Percentiles rank a stretch among this genome's conserved stretches.
Conservation (phyloP, 2,329 filamentous ascomycete species). For the Ophiognomonia clavigignenti-juglandacearum region DNA sequence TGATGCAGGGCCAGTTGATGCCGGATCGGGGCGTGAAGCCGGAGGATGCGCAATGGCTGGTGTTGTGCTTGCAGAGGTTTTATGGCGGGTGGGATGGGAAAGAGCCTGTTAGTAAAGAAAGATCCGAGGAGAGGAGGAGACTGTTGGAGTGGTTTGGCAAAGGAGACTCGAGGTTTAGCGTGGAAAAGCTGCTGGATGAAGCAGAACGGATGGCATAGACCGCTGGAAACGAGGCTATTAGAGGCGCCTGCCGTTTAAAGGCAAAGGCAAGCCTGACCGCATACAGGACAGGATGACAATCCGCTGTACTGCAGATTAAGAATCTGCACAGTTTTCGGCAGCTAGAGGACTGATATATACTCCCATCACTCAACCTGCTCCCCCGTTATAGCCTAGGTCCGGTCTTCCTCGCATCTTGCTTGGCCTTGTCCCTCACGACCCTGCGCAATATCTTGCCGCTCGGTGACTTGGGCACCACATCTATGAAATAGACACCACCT, state of each 20-base stretch:
- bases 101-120: conserved; percentile 43
- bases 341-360: too few species aligned
- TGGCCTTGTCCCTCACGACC: conserved; percentile 35
- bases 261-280: neutral
- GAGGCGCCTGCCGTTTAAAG: too few species aligned
- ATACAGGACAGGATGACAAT: neutral
- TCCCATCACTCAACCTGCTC: too few species aligned
- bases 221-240: too few species aligned
- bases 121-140: conserved; percentile 57
- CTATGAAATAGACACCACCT: conserved; percentile 65
- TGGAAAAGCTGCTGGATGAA: conserved; percentile 84
- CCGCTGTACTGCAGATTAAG: neutral
- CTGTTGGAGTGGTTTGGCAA: conserved; percentile 77
- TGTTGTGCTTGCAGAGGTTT: conserved; percentile 92
- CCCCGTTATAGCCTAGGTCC: conserved; percentile 37
- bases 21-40: conserved; percentile 71
- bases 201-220: conserved; percentile 67
- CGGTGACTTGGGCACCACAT: conserved; percentile 67
- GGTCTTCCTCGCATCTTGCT: conserved; percentile 31
- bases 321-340: neutral
- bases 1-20: conserved; percentile 79
- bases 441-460: conserved; percentile 44
- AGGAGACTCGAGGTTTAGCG: conserved; percentile 73
- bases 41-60: conserved; percentile 81
- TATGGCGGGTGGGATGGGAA: conserved; percentile 63